phyloP scores from a whole-genome alignment of 2,329 filamentous ascomycete genomes.

The Karstenula rhodostoma region DNA sequence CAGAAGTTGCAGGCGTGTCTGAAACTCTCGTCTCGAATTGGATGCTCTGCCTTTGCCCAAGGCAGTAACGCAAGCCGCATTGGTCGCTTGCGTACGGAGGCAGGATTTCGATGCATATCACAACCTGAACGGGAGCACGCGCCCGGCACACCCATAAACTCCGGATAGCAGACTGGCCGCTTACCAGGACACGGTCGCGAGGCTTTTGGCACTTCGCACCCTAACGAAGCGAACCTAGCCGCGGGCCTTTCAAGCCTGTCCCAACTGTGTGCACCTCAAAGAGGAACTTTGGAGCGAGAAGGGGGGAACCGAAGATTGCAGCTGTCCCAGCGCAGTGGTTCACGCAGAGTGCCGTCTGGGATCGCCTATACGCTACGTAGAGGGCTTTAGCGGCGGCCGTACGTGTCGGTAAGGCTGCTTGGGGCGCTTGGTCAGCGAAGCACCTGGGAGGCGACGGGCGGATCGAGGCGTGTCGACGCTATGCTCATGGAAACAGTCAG shows the following conservation, averaged over 20 bases:
- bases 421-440: constrained; percentile 16
- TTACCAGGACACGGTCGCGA: neutral
- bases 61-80: constrained; percentile 17
- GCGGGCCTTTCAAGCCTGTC: neutral
- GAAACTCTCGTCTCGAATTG: constrained; percentile 15
- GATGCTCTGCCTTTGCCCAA: constrained; percentile 16
- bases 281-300: neutral
- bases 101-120: constrained; percentile 14
- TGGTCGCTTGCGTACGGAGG: constrained; percentile 29
- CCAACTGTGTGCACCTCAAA: neutral
- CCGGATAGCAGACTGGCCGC: constrained; percentile 4
- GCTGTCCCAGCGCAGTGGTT: constrained; percentile 28
- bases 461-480: neutral
- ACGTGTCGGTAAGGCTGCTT: constrained; percentile 21
- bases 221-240: neutral
- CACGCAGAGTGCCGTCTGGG: constrained; percentile 23
- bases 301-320: constrained; percentile 11
- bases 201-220: neutral
- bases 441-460: neutral
- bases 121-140: constrained; percentile 15
- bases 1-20: constrained; percentile 4
- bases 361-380: constrained; percentile 19
- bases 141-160: constrained; percentile 22
- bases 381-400: constrained; percentile 29
- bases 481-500: neutral